Evolutionary conservation across 2,329 filamentous ascomycete genomes (phyloP), one percentile per base, ranked within the genome.

Genomic region (Ophiocordyceps robertsii): DNA sequence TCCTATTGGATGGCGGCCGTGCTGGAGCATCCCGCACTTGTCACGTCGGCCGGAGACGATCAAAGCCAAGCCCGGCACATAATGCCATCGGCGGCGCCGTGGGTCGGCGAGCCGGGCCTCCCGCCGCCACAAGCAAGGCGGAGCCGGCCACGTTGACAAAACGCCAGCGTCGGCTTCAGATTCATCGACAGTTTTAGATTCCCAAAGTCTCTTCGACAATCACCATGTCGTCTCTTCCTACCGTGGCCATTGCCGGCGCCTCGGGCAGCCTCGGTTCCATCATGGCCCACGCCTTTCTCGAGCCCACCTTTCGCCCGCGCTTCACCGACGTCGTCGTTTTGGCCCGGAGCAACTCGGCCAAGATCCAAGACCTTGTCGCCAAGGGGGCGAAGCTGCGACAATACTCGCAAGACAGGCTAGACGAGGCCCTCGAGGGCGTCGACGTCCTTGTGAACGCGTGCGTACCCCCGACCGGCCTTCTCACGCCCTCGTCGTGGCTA

Each of bases 371-470:
- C 11, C 37, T 43, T 14, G 38, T 37, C 16, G 19, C 24, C 9
- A 21, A 16, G 16, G 45, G 45, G 2, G 44, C 44, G 7, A 43
- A 7, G 32, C 10, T 48, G 29, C 40, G 46, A 7, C 13, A 38
- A 2, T 46, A 46, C 29, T 40, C 39, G 21, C 51, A 55, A 11
- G 41, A 47, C 29, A 51, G 53, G 29, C 46, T 60, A 7, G 16
- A 33, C 17, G 43, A 45, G 11, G 50, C 53, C 10, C 49, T 63
- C 1, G 40, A 51, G 1, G 58, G 49, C 33, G 53, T 60, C 1
- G 47, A 61, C 30, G 51, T 61, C 27, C 54, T 63, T 8, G 47
- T 63, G 24, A 60, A 57, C 27, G 32, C 40, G 40, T 42, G 46
- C 55, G 59, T 43, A 10, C 17, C 30, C 24, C 7, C 4, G 24